phyloP scores from a whole-genome alignment of 2,329 filamentous ascomycete species.

The Aspergillus sp. region DNA sequence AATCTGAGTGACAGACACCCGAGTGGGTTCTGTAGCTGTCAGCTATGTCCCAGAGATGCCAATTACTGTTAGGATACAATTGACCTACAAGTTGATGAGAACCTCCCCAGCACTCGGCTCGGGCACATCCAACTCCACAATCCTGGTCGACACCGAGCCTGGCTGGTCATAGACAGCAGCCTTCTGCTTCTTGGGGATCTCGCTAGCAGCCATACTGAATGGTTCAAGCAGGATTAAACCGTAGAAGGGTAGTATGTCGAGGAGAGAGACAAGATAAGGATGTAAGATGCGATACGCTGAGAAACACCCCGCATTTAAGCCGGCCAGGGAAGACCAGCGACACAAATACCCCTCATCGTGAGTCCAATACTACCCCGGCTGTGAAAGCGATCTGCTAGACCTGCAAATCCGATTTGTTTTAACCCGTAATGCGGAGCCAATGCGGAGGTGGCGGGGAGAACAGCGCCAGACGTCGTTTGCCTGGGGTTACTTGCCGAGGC shows the following conservation, averaged over 20 bases:
- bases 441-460: background rate
- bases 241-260: no score
- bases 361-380: no score
- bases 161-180: slow-evolving; percentile 58
- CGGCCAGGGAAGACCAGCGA: no score
- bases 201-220: slow-evolving; percentile 26
- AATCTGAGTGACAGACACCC: slow-evolving; percentile 58
- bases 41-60: slow-evolving; percentile 1
- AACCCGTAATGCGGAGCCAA: background rate
- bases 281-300: no score
- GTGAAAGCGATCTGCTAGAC: no score
- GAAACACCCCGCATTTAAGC: no score
- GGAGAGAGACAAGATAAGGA: no score
- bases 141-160: slow-evolving; percentile 55
- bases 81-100: slow-evolving; percentile 51
- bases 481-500: background rate
- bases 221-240: background rate
- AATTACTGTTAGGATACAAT: background rate
- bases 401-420: background rate
- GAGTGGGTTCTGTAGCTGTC: slow-evolving; percentile 45
- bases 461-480: background rate
- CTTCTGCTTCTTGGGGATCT: slow-evolving; percentile 54
- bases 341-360: no score
- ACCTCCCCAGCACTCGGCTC: slow-evolving; percentile 57
- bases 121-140: slow-evolving; percentile 56